These are phyloP conservation scores for Xylaria sp. DNA, from an alignment of 2,329 filamentous ascomycete species.

Conservation along the genomic window DNA sequence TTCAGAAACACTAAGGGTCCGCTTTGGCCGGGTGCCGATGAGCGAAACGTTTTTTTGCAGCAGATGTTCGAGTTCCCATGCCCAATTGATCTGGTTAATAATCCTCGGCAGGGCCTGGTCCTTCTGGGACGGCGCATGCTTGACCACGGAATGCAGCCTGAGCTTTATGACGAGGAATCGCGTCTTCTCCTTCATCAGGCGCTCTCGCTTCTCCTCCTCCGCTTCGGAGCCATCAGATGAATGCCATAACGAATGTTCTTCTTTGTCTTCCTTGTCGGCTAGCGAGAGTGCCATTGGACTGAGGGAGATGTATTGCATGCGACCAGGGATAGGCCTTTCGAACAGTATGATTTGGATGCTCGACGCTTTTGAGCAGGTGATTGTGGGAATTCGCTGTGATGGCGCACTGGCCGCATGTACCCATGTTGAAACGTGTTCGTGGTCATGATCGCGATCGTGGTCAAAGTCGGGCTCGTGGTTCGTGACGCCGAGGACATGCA, in stretches of 20 bases:
- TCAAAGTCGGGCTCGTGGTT: constrained; percentile 61
- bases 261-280: constrained; percentile 73
- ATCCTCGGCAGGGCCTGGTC: constrained; percentile 81
- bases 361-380: constrained; percentile 71
- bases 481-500: constrained; percentile 84
- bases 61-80: constrained; percentile 82
- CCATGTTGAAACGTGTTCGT: constrained; percentile 68
- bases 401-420: constrained; percentile 63
- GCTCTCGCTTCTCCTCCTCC: constrained; percentile 70
- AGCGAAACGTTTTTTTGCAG: constrained; percentile 89
- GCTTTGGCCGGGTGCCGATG: constrained; percentile 78
- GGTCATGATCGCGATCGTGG: constrained; percentile 58
- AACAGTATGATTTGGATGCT: constrained; percentile 89
- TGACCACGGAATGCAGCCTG: constrained; percentile 81
- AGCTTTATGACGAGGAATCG: constrained; percentile 80
- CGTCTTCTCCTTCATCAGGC: constrained; percentile 60
- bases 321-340: constrained; percentile 78
- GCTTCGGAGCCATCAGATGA: constrained; percentile 62
- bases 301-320: constrained; percentile 96
- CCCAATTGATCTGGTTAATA: constrained; percentile 94
- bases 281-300: constrained; percentile 86
- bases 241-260: constrained; percentile 40
- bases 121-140: constrained; percentile 75
- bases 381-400: constrained; percentile 62
- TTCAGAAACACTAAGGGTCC: constrained; percentile 90